Base-by-base conservation (phyloP, 2,329 filamentous ascomycete species). In the Tympanopsis confertula region DNA sequence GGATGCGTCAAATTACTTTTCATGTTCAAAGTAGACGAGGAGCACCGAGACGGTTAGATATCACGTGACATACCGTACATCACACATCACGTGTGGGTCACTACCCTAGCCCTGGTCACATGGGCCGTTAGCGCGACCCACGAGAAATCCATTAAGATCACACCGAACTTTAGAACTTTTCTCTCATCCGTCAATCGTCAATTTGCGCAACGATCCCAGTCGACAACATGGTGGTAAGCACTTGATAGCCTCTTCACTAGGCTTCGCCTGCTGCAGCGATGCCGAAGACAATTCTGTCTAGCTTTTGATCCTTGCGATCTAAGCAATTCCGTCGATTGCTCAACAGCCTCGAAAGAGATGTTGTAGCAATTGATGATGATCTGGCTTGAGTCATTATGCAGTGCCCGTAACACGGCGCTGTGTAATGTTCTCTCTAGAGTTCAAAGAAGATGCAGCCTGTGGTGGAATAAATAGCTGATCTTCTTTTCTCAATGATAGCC, bases 401-500 rank as follows among this genome's bases (percentile, higher is more conserved):
- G n/a, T n/a, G n/a, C n/a, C n/a, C 69, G 68, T 68, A 68, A 67
- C 68, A 74, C 69, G 30, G 17, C 30, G 10, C 30, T 10, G 7
- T 33, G 10, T 56, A 56, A 50, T 58, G 64, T 66, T 73, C 82
- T 91, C 86, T 81, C 69, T 93, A 93, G 86, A 94, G 86, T 82
- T 83, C 68, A 82, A 78, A 82, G 79, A 84, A 86, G 82, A 84
- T 73, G 61, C 30, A 65, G 72, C 70, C 68, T 13, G n/a, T 33
- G 78, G 79, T 74, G 72, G 81, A 81, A 75, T 80, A 76, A 78
- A 72, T 75, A 68, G 82, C 87, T 95, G 84, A 94, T 86, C 81
- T 86, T 94, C 84, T 91, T 88, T 93, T 86, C 89, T 96, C 89
- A 91, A 96, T 96, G 88, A 96, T 74, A 96, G 91, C 86, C 91